These are phyloP conservation scores for Aspergillus ustus DNA, from an alignment of 2,329 filamentous ascomycete species.

Conservation along the genomic window DNA sequence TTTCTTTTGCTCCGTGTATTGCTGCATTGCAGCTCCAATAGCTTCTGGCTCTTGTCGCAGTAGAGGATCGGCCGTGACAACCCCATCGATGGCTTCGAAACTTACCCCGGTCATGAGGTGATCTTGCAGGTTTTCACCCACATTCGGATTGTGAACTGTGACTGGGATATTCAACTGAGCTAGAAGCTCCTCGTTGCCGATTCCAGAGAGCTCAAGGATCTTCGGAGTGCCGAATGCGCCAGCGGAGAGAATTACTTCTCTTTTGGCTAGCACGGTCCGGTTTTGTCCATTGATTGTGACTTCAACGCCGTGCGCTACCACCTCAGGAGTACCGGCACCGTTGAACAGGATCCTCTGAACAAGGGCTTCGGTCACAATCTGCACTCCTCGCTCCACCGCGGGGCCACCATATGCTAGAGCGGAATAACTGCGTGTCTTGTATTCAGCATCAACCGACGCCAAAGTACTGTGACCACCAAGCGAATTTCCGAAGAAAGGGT, in stretches of 20 bases:
- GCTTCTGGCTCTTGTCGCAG: background rate
- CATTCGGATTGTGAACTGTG: background rate
- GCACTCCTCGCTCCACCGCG: background rate
- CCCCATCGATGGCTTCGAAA: background rate
- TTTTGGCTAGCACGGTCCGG: background rate
- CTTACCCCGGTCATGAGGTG: background rate
- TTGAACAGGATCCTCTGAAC: background rate
- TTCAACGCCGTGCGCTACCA: background rate
- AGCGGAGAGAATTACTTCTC: slow-evolving; percentile 5
- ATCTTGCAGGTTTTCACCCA: slow-evolving; percentile 9
- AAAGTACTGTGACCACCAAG: slow-evolving; percentile 19
- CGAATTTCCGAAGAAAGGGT: slow-evolving; percentile 15
- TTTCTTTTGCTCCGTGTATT: background rate
- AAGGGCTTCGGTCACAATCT: background rate
- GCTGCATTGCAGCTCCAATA: background rate
- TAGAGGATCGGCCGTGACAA: background rate
- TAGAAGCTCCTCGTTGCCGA: background rate
- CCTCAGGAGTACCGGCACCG: too few species aligned
- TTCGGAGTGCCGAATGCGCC: slow-evolving; percentile 3
- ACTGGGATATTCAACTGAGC: background rate
- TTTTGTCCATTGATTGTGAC: background rate
- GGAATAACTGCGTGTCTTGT: slow-evolving; percentile 8
- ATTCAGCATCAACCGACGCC: slow-evolving; percentile 21
- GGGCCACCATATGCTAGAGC: background rate
- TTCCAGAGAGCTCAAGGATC: slow-evolving; percentile 6